These are phyloP conservation scores for Teratosphaeria gauchensis DNA, from an alignment of 2,329 filamentous ascomycete species.

Conservation along the genomic window DNA sequence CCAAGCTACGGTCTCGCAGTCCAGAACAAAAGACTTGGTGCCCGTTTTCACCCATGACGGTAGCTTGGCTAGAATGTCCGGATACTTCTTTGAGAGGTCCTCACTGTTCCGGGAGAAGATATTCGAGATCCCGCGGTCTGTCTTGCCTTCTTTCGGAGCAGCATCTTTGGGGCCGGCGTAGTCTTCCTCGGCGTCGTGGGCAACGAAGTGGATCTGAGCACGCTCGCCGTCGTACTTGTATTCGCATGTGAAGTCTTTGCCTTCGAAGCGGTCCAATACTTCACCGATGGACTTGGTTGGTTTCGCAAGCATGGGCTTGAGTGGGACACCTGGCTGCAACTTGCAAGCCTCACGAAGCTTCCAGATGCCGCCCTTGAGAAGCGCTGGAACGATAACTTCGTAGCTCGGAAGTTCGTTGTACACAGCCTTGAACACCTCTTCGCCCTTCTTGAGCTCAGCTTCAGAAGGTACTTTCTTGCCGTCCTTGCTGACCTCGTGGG, in stretches of 20 bases:
- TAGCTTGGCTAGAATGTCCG: constrained; percentile 83
- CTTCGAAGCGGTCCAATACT: constrained; percentile 90
- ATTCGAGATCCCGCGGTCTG: constrained; percentile 65
- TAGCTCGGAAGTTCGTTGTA: constrained; percentile 86
- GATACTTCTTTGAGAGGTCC: constrained; percentile 94
- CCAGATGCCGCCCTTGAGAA: constrained; percentile 77
- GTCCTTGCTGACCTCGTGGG: constrained; percentile 66
- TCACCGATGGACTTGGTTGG: constrained; percentile 97
- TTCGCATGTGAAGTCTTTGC: constrained; percentile 92
- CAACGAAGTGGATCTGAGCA: constrained; percentile 96
- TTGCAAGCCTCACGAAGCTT: constrained; percentile 78
- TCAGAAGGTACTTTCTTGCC: constrained; percentile 60
- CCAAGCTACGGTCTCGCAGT: constrained; percentile 97
- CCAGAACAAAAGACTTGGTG: constrained; percentile 92
- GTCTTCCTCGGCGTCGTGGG: constrained; percentile 63
- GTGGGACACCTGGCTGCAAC: constrained; percentile 80
- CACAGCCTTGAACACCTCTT: constrained; percentile 77
- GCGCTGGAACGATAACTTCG: constrained; percentile 84
- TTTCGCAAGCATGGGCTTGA: constrained; percentile 98
- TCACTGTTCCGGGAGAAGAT: constrained; percentile 98
- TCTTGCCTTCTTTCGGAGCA: constrained; percentile 53
- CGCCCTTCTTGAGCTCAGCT: constrained; percentile 70
- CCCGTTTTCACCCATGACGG: constrained; percentile 80
- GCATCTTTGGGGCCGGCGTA: constrained; percentile 48
- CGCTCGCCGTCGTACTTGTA: constrained; percentile 98